Conservation (phyloP, 352 stramenopile genomes). For the Hyaloperonospora brassicae region DNA sequence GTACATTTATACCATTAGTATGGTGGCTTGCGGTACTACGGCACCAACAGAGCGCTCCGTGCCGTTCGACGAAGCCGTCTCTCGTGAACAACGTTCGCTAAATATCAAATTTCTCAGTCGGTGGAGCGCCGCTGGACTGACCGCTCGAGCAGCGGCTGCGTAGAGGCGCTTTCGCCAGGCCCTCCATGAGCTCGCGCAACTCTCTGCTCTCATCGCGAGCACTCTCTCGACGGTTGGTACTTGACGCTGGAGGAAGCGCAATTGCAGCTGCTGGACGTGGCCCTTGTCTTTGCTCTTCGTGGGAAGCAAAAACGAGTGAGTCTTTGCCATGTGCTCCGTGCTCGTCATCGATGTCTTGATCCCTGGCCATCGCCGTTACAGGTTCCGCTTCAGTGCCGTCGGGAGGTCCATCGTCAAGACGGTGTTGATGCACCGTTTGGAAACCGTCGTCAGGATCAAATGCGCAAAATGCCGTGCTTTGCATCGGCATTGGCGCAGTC, state of each 20-base stretch:
- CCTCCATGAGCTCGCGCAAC: constrained; percentile 52
- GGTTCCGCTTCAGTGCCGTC: constrained; percentile 27
- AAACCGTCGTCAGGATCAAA: too few species aligned
- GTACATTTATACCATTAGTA: too few species aligned
- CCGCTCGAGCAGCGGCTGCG: constrained; percentile 47
- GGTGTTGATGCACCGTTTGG: too few species aligned
- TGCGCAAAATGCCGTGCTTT: too few species aligned
- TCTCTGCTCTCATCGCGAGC: constrained; percentile 45
- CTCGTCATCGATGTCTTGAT: constrained; percentile 5
- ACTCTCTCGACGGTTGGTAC: constrained; percentile 5
- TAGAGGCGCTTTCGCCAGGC: constrained; percentile 33
- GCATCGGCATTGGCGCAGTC: constrained; percentile 7
- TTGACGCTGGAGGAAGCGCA: constrained; percentile 3
- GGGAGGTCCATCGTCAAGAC: constrained; percentile 29
- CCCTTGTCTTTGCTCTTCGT: constrained; percentile 22
- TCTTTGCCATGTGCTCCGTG: constrained; percentile 2
- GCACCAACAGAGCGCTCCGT: too few species aligned
- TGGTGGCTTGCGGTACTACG: too few species aligned
- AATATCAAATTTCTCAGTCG: constrained; percentile 45
- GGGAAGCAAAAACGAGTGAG: constrained; percentile 8
- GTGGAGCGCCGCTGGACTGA: constrained; percentile 43
- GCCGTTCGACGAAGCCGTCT: too few species aligned
- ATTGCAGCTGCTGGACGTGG: neutral
- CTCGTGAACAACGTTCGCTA: constrained; percentile 6
- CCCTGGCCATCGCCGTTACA: neutral